Conservation (phyloP, 2,329 filamentous ascomycete genomes). For the Zelopaecilomyces penicillatus region DNA sequence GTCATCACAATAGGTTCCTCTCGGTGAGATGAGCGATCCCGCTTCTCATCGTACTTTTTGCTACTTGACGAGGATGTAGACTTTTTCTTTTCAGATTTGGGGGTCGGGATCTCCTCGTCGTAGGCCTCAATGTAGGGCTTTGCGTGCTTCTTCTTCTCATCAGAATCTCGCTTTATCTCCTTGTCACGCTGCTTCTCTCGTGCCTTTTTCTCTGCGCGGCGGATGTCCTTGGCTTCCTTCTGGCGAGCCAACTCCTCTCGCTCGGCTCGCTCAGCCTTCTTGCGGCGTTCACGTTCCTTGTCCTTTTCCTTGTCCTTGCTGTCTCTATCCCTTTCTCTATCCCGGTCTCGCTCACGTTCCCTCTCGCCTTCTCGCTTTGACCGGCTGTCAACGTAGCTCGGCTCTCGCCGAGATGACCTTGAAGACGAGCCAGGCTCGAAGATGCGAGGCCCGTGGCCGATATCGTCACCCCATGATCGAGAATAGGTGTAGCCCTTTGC, state of each 20-base stretch:
- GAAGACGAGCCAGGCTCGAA: slow-evolving; percentile 32
- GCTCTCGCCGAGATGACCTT: slow-evolving; percentile 34
- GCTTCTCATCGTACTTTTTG: slow-evolving; percentile 31
- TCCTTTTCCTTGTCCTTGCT: slow-evolving; percentile 20
- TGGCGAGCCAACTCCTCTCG: slow-evolving; percentile 19
- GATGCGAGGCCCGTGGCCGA: slow-evolving; percentile 26
- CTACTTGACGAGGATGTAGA: slow-evolving; percentile 16
- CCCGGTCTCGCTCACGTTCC: slow-evolving; percentile 27
- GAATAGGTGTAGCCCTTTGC: slow-evolving; percentile 27
- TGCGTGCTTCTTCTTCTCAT: slow-evolving; percentile 28
- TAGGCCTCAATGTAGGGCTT: slow-evolving; percentile 28
- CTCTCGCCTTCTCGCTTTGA: slow-evolving; percentile 35
- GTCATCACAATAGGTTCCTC: slow-evolving; percentile 21
- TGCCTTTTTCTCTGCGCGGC: slow-evolving; percentile 26
- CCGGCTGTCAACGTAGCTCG: slow-evolving; percentile 39
- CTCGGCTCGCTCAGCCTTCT: slow-evolving; percentile 9
- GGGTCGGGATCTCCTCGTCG: slow-evolving; percentile 20
- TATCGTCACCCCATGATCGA: slow-evolving; percentile 41
- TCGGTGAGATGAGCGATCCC: slow-evolving; percentile 25
- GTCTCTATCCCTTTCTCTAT: slow-evolving; percentile 20
- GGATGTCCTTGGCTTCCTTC: slow-evolving; percentile 25
- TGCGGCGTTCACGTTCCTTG: slow-evolving; percentile 16
- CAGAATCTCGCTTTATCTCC: slow-evolving; percentile 27
- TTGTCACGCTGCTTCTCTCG: slow-evolving; percentile 29
- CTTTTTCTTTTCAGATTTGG: slow-evolving; percentile 30